Percentiles rank a stretch among this genome's conserved stretches.
Evolutionary conservation across 768 basidiomycete species (phyloP).

Genomic region (Psilocybe tampanensis): DNA sequence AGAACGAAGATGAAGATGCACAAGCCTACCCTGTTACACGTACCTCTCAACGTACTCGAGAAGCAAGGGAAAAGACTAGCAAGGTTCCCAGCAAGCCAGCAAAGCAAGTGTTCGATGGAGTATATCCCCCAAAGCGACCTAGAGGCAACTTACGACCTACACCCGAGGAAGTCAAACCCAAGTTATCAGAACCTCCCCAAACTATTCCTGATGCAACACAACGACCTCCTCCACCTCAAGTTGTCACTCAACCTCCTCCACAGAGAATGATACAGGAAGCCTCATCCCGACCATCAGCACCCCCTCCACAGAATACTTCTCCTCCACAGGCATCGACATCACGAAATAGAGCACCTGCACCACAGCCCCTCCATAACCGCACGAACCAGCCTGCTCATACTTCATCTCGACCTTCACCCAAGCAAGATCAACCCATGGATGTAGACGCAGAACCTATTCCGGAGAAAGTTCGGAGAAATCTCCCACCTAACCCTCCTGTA

Average conservation of each 20-base stretch:
- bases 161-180: background rate
- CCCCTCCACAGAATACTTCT: too few relatives aligned
- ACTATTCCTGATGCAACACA: background rate
- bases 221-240: background rate
- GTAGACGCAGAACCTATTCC: constrained; percentile 11
- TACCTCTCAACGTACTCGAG: background rate
- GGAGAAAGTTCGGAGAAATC: background rate
- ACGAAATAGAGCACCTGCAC: too few relatives aligned
- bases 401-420: background rate
- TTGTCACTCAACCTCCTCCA: background rate
- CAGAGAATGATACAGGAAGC: too few relatives aligned
- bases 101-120: background rate
- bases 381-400: background rate
- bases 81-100: background rate
- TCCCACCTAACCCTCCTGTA: background rate
- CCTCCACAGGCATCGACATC: too few relatives aligned
- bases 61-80: background rate
- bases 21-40: constrained; percentile 1
- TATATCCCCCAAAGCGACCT: background rate
- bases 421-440: constrained; percentile 4
- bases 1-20: background rate
- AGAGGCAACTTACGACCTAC: background rate
- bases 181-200: background rate
- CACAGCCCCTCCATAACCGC: too few relatives aligned
- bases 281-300: too few relatives aligned